These are phyloP conservation scores for Condylostoma magnum DNA, from an alignment of 169 alveolate species.

Conservation along the genomic window DNA sequence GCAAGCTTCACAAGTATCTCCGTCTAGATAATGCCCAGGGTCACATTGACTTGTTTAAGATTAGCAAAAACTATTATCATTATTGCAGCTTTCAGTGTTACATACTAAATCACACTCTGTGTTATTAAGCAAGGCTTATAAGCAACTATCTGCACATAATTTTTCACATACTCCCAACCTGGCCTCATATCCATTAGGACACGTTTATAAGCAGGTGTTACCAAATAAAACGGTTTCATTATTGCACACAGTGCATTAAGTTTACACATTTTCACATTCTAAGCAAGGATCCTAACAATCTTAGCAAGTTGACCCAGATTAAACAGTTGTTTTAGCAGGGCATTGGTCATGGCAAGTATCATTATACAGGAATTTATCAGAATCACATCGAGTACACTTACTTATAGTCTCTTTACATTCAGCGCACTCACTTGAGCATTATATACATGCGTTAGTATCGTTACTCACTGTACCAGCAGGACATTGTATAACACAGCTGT, in stretches of 20 bases:
- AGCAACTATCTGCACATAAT: constrained; percentile 11
- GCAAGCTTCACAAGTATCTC: not conserved
- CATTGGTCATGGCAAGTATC: constrained; percentile 8
- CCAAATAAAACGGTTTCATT: not conserved
- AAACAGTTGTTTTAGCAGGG: constrained; percentile 15
- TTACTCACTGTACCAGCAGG: not conserved
- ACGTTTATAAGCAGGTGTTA: not conserved
- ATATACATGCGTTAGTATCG: not conserved
- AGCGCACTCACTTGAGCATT: not conserved
- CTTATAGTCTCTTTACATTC: not conserved
- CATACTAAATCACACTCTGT: constrained; percentile 8
- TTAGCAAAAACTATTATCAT: not conserved
- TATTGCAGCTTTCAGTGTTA: not conserved
- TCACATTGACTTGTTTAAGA: not conserved
- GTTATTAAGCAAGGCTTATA: not conserved
- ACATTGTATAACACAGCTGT: not conserved
- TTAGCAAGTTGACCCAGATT: not conserved
- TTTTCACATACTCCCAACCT: constrained; percentile 7
- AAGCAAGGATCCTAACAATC: not conserved
- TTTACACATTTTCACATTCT: not conserved
- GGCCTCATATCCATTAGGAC: constrained; percentile 18
- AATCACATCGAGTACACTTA: not conserved
- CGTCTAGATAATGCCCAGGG: not conserved
- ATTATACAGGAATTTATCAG: not conserved
- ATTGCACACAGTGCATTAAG: constrained; percentile 22